Percentiles rank a stretch among this genome's conserved stretches.
Conservation (phyloP, 257 asterid species). For the Voacanga thouarsii region DNA sequence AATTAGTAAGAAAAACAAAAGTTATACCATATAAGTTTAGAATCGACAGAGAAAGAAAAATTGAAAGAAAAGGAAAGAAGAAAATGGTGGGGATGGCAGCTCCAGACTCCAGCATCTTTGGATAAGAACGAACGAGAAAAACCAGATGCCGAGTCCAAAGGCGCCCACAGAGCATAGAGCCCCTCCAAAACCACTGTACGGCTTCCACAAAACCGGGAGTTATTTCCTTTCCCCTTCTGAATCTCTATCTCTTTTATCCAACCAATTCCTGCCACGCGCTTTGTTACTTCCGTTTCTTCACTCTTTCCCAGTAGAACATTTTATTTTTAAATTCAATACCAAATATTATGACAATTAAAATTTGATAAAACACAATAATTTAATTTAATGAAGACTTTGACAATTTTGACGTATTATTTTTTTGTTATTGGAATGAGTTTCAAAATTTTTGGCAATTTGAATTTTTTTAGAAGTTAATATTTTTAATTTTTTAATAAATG, state of each 20-base stretch:
- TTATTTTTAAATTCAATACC: no score
- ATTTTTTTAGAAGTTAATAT: no score
- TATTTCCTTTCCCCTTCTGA: neutral
- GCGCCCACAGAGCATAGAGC: conserved; percentile 33
- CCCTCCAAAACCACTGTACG: conserved; percentile 17
- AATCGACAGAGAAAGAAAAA: neutral
- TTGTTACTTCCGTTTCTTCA: neutral
- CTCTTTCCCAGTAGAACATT: no score
- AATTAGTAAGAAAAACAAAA: neutral
- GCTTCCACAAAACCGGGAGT: conserved; percentile 39
- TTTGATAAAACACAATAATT: no score
- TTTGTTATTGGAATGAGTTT: no score
- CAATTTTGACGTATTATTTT: no score
- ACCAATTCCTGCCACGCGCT: neutral
- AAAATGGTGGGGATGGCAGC: neutral
- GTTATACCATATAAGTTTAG: no score
- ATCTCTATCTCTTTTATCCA: neutral
- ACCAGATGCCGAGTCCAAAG: conserved; percentile 31
- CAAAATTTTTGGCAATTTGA: no score
- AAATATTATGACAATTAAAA: no score
- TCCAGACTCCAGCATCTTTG: conserved; percentile 29
- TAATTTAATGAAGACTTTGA: no score
- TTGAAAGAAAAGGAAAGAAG: neutral
- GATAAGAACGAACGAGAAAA: conserved; percentile 29
- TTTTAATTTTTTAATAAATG: no score